Evolutionary conservation across 768 basidiomycete genomes (phyloP).

Genomic region (Dioszegia aurantiaca): DNA sequence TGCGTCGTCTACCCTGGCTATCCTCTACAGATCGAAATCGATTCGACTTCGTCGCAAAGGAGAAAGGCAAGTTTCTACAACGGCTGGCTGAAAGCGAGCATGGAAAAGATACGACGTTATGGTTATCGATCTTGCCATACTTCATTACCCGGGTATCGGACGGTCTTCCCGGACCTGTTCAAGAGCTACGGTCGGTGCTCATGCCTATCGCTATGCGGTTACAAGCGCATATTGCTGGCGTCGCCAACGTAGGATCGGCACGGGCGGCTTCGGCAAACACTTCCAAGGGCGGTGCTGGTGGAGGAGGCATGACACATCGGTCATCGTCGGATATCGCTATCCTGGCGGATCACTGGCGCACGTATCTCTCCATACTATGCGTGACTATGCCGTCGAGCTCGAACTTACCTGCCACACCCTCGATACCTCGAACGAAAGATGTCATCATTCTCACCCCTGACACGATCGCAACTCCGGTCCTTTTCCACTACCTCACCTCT

Average conservation of each 20-base stretch:
- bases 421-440: slow-evolving; percentile 44
- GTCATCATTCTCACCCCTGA: slow-evolving; percentile 70
- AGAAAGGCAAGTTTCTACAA: slow-evolving; percentile 32
- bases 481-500: slow-evolving; percentile 80
- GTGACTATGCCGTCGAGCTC: slow-evolving; percentile 64
- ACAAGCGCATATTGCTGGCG: slow-evolving; percentile 38
- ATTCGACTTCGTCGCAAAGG: slow-evolving; percentile 30
- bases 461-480: slow-evolving; percentile 72
- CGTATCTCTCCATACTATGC: slow-evolving; percentile 68
- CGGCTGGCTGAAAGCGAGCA: slow-evolving; percentile 44
- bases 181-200: slow-evolving; percentile 34
- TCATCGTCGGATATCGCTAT: slow-evolving; percentile 36
- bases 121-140: slow-evolving; percentile 42
- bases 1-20: slow-evolving; percentile 37
- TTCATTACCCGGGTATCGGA: slow-evolving; percentile 31
- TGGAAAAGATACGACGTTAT: slow-evolving; percentile 43
- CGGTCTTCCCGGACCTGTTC: slow-evolving; percentile 25
- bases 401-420: slow-evolving; percentile 31
- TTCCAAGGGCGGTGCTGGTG: not conserved
- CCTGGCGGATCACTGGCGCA: slow-evolving; percentile 51
- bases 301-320: slow-evolving; percentile 17
- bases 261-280: slow-evolving; percentile 11
- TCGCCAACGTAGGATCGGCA: slow-evolving; percentile 23
- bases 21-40: slow-evolving; percentile 38
- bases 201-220: slow-evolving; percentile 35